Evolutionary conservation across 2,329 filamentous ascomycete genomes (phyloP).

Genomic region (Epicoccum nigrum): DNA sequence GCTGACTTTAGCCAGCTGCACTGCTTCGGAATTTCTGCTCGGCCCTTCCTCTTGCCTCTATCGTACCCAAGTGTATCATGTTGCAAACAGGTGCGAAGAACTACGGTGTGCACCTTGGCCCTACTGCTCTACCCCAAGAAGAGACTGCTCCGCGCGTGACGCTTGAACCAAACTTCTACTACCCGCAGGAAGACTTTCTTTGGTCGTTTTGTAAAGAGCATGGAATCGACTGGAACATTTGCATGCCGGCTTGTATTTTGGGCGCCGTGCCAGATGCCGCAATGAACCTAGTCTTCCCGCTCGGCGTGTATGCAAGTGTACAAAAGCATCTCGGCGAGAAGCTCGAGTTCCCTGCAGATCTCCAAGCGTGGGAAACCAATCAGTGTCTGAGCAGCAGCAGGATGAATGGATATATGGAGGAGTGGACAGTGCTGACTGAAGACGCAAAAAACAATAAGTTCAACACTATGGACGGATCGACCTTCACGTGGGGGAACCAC

Average conservation of each 20-base stretch:
- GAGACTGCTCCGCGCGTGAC: conserved; percentile 54
- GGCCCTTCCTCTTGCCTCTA: conserved; percentile 50
- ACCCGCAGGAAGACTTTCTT: conserved; percentile 59
- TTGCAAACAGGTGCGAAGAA: conserved; percentile 61
- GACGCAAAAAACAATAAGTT: conserved; percentile 55
- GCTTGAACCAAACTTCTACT: conserved; percentile 62
- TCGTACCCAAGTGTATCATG: conserved; percentile 55
- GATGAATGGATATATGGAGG: conserved; percentile 59
- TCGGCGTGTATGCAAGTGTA: conserved; percentile 59
- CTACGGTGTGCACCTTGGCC: conserved; percentile 58
- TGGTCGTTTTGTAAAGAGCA: conserved; percentile 51
- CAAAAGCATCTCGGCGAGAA: conserved; percentile 50
- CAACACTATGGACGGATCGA: conserved; percentile 55
- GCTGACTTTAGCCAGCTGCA: conserved; percentile 23
- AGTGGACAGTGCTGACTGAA: conserved; percentile 56
- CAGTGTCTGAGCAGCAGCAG: conserved; percentile 52
- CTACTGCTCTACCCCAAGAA: conserved; percentile 50
- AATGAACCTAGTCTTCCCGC: conserved; percentile 57
- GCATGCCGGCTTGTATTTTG: conserved; percentile 56
- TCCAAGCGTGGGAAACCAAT: conserved; percentile 53
- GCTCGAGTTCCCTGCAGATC: conserved; percentile 54
- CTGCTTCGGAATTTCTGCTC: conserved; percentile 58
- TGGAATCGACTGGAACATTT: conserved; percentile 53
- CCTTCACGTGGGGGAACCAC: conserved; percentile 56
- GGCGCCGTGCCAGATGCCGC: conserved; percentile 57